A percentile compares a stretch with the other conserved stretches of the same genome.
Evolutionary conservation across 164 flowering plant species (phyloP).

Genomic region (Sedum album): DNA sequence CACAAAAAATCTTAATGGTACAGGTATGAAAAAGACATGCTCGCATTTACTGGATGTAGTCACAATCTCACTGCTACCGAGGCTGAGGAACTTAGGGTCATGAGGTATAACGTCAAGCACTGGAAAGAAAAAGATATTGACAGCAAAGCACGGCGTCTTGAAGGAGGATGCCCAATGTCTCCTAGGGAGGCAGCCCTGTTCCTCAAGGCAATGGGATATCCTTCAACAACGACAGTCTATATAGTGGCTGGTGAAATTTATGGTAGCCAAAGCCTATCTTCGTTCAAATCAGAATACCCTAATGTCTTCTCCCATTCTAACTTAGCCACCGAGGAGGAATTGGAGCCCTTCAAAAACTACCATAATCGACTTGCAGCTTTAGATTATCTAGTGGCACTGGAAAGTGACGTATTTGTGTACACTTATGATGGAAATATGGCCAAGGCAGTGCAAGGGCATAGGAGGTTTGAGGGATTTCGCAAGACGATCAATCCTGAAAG

Average conservation of each 20-base stretch:
- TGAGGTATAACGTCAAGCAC: conserved; percentile 24
- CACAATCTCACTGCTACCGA: conserved; percentile 34
- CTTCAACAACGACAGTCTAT: conserved; percentile 30
- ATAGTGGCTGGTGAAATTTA: conserved; percentile 47
- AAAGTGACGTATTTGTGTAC: conserved; percentile 41
- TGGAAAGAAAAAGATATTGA: conserved; percentile 43
- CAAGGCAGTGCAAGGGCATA: conserved; percentile 39
- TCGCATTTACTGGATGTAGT: conserved; percentile 53
- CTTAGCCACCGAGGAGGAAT: conserved; percentile 34
- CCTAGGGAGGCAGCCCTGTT: conserved; percentile 41
- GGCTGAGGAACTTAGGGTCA: conserved; percentile 20
- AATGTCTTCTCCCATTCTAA: conserved; percentile 26
- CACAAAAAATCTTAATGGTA: not conserved
- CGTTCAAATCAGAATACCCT: conserved; percentile 27
- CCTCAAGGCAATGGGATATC: conserved; percentile 43
- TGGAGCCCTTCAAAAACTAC: conserved; percentile 18
- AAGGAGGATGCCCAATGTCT: conserved; percentile 44
- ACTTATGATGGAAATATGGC: conserved; percentile 52
- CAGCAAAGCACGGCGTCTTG: conserved; percentile 16
- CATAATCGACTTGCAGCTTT: conserved; percentile 45
- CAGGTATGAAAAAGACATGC: conserved; percentile 58
- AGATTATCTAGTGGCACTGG: conserved; percentile 35
- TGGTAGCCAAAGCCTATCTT: conserved; percentile 23
- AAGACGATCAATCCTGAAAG: conserved; percentile 39
- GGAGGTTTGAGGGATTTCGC: conserved; percentile 32